Percentiles rank a stretch among this genome's conserved stretches.
Evolutionary conservation across 2,329 filamentous ascomycete genomes (phyloP).

Genomic region (Botrytis cinerea): DNA sequence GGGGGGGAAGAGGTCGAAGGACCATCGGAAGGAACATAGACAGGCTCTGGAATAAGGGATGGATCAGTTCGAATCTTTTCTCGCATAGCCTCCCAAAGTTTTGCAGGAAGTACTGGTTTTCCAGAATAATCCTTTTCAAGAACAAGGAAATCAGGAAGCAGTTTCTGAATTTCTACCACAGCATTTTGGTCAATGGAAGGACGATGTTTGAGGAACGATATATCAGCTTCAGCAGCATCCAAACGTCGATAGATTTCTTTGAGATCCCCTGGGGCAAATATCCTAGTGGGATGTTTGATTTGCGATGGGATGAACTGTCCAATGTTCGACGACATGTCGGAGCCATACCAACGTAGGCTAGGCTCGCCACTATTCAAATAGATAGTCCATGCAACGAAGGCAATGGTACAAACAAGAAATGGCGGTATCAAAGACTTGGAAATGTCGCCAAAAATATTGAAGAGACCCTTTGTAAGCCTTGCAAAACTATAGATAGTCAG

Average conservation of each 20-base stretch:
- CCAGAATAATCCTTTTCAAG: constrained; percentile 56
- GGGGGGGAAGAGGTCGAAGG: neutral
- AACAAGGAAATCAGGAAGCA: constrained; percentile 59
- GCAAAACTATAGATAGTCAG: neutral
- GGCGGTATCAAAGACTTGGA: neutral
- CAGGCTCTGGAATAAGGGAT: constrained; percentile 1
- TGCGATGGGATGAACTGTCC: constrained; percentile 17
- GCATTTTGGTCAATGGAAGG: constrained; percentile 41
- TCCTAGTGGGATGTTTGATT: constrained; percentile 17
- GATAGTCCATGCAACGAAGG: neutral
- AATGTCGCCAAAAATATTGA: neutral
- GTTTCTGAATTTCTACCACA: constrained; percentile 45
- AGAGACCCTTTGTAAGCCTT: neutral
- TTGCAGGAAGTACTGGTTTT: constrained; percentile 54
- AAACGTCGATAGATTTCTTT: constrained; percentile 33
- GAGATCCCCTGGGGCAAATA: constrained; percentile 27
- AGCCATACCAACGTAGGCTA: constrained; percentile 14
- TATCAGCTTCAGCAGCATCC: constrained; percentile 32
- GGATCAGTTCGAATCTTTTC: constrained; percentile 52
- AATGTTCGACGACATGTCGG: constrained; percentile 11
- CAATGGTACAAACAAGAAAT: neutral
- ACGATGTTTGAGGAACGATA: constrained; percentile 29
- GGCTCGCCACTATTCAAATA: constrained; percentile 12
- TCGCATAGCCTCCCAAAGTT: constrained; percentile 66
- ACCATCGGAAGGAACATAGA: neutral